These are phyloP conservation scores for Phlyctochytrium planicorne DNA, from an alignment of 192 early-diverging fungal species.

Conservation along the genomic window DNA sequence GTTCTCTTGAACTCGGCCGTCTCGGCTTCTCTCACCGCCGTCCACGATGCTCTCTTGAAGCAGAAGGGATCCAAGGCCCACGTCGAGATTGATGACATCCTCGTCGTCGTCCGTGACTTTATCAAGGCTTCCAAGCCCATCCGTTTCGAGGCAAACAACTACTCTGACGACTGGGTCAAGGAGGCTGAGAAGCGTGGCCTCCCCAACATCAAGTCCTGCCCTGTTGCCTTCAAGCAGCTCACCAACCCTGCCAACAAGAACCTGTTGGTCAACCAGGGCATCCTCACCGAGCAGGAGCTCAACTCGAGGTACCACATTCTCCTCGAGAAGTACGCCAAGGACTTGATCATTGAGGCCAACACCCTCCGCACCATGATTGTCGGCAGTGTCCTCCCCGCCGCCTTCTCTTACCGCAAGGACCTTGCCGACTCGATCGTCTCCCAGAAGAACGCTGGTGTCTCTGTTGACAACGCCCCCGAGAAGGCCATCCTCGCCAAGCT, in stretches of 20 bases:
- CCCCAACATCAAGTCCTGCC: slow-evolving; percentile 90
- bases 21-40: slow-evolving; percentile 72
- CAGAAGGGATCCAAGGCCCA: slow-evolving; percentile 80
- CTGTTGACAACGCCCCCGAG: slow-evolving; percentile 66
- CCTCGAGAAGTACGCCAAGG: slow-evolving; percentile 97
- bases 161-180: slow-evolving; percentile 88
- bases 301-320: slow-evolving; percentile 93
- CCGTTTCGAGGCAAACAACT: slow-evolving; percentile 98
- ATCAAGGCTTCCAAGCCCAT: slow-evolving; percentile 78
- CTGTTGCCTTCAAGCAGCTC: slow-evolving; percentile 87
- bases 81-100: slow-evolving; percentile 83
- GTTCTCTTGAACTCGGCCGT: slow-evolving; percentile 92
- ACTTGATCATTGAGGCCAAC: slow-evolving; percentile 88
- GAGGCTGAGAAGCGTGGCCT: slow-evolving; percentile 94
- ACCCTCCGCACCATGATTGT: slow-evolving; percentile 80
- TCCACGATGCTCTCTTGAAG: slow-evolving; percentile 71
- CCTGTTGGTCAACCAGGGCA: slow-evolving; percentile 77
- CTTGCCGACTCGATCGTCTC: slow-evolving; percentile 79
- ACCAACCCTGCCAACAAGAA: slow-evolving; percentile 64
- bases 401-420: slow-evolving; percentile 83
- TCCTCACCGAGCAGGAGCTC: slow-evolving; percentile 86
- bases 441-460: slow-evolving; percentile 59
- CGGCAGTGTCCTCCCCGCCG: slow-evolving; percentile 86
- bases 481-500: slow-evolving; percentile 65
- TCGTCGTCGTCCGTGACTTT: slow-evolving; percentile 82